Conservation (phyloP, 2,329 filamentous ascomycete species). For the Colletotrichum aenigma region DNA sequence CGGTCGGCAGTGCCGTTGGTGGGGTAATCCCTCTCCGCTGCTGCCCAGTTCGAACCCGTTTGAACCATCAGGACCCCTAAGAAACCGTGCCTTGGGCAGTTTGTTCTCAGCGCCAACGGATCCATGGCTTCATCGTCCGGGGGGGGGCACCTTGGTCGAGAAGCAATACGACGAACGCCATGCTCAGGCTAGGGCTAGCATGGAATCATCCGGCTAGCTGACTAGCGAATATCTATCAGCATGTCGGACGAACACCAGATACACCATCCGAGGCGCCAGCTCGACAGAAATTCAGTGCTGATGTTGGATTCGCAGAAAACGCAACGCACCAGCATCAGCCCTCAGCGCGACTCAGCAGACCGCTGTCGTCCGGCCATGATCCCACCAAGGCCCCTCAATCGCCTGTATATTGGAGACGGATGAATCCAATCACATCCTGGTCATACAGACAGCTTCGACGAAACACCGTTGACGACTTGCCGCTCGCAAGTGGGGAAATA, state of each 20-base stretch:
- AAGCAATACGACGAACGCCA: not conserved
- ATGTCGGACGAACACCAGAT: not conserved
- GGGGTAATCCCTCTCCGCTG: not conserved
- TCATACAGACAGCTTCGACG: not conserved
- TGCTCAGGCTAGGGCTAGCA: not conserved
- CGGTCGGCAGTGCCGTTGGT: conserved; percentile 11
- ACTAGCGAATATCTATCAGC: not conserved
- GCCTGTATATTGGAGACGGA: not conserved
- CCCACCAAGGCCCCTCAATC: conserved; percentile 7
- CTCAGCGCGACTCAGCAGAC: conserved; percentile 3
- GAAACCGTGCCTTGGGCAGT: not conserved
- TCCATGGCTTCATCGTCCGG: not conserved
- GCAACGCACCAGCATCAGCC: not conserved
- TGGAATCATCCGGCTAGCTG: not conserved
- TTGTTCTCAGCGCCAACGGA: not conserved
- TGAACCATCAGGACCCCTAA: not conserved
- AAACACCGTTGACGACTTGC: not conserved
- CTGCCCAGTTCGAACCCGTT: not conserved
- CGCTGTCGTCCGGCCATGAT: not conserved
- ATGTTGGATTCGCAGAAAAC: not conserved
- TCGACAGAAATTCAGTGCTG: not conserved
- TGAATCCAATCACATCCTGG: not conserved
- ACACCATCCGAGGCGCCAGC: not conserved
- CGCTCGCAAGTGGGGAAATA: not conserved
- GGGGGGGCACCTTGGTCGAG: not conserved